Base-by-base conservation (phyloP, 345 rosid genomes). In the Arabis hirsuta region DNA sequence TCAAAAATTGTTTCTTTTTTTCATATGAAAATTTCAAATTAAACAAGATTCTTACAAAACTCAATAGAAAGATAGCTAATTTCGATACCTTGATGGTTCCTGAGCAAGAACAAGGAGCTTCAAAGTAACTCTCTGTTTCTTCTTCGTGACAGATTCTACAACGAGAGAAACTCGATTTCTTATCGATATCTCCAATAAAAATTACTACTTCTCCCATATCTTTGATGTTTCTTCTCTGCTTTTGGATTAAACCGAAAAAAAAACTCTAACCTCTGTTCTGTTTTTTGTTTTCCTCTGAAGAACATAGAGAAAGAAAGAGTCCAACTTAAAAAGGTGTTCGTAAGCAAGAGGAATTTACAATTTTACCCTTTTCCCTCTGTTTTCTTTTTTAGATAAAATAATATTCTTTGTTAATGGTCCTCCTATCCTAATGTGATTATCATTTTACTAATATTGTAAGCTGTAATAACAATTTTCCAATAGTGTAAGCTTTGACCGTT, bases 141-240 rank as follows among this genome's bases (percentile, higher is more conserved):
- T 89, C 95, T 73, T 91, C 99, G 39, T 89, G 96, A 78, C 97
- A 95, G 45, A 95, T 95, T 78, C 99, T 84, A 72, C 99, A 62
- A 1, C 74, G 53, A 38, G 12, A 12, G 5, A 42, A 12, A 74
- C 76, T 78, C 4, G 81, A 62, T 47, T 78, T 73, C 12, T 65
- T 72, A 63, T 84, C 82, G 0, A 9, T 54, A 52, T 87, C 87
- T n/a, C 84, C 86, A 2, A 85, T 80, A 22, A 79, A 76, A 82
- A 90, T 34, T 34, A 81, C 50, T 9, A 82, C 78, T 1, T 90
- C 96, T 59, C 80, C 92, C 96, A 88, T 90, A 14, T 29, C 66
- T 55, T 14, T 16, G 16, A 16, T 53, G 16, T 0, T 48, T 55
- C 46, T 27, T 58, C 59, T 55, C 16, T 36, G 24, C 19, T 38